Evolutionary conservation across 768 basidiomycete species (phyloP).

Genomic region (Gyrodon lividus): DNA sequence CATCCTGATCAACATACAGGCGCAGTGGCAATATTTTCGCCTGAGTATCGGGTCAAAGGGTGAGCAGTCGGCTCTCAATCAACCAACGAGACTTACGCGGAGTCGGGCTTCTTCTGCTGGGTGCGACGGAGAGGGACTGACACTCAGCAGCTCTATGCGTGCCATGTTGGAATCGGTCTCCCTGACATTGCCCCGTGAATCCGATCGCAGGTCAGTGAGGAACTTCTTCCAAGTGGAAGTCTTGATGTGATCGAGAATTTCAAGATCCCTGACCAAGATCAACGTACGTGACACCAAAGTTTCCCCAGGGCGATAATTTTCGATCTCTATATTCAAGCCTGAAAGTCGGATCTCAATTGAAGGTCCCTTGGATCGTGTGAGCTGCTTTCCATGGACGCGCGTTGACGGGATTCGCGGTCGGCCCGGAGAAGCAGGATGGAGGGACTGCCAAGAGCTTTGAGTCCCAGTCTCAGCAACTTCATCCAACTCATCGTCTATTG

Average conservation of each 20-base stretch:
- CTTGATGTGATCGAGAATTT: slow-evolving; percentile 96
- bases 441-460: slow-evolving; percentile 89
- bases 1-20: slow-evolving; percentile 97
- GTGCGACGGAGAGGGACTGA: slow-evolving; percentile 69
- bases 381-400: slow-evolving; percentile 53
- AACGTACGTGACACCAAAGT: slow-evolving; percentile 64
- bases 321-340: slow-evolving; percentile 63
- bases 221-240: slow-evolving; percentile 99
- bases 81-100: slow-evolving; percentile 38
- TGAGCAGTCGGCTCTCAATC: neutral
- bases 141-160: slow-evolving; percentile 73
- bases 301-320: slow-evolving; percentile 56
- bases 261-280: slow-evolving; percentile 67
- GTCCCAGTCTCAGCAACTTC: slow-evolving; percentile 72
- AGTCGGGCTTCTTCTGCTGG: slow-evolving; percentile 76
- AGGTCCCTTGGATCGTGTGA: slow-evolving; percentile 72
- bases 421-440: slow-evolving; percentile 54
- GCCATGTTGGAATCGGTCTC: slow-evolving; percentile 95
- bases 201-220: slow-evolving; percentile 78
- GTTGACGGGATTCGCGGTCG: slow-evolving; percentile 32
- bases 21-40: slow-evolving; percentile 88
- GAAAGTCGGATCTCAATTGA: slow-evolving; percentile 82
- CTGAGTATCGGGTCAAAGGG: slow-evolving; percentile 37
- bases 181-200: slow-evolving; percentile 83
- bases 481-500: slow-evolving; percentile 88